These are phyloP conservation scores for Monilinia vaccinii-corymbosi DNA, from an alignment of 2,329 filamentous ascomycete species.

Conservation along the genomic window DNA sequence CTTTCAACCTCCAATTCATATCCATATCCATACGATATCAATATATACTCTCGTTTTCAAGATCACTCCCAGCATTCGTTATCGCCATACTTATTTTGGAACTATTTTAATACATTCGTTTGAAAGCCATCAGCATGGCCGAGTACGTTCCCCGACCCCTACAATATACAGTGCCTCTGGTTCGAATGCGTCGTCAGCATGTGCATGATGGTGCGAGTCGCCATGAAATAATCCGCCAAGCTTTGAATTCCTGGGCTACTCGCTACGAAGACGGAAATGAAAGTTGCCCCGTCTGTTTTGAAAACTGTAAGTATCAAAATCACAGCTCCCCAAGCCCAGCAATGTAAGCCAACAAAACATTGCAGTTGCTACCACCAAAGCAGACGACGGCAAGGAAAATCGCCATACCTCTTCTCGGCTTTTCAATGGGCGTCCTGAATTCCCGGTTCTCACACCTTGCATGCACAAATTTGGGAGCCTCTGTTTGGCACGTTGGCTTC, in stretches of 20 bases:
- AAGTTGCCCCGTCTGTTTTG: background rate
- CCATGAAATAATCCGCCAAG: rapidly evolving
- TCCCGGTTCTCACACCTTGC: background rate
- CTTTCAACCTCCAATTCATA: background rate
- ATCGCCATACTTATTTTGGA: background rate
- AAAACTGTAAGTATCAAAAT: background rate
- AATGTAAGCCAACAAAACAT: background rate
- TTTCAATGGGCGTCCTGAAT: background rate
- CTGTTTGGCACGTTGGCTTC: background rate
- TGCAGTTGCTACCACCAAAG: background rate
- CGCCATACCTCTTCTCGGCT: no score
- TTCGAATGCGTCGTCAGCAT: background rate
- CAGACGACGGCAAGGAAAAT: background rate
- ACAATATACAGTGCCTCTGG: background rate
- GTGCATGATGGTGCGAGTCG: background rate
- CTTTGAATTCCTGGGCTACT: background rate
- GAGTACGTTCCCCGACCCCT: background rate
- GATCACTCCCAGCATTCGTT: background rate
- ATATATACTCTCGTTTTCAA: background rate
- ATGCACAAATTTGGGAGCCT: background rate
- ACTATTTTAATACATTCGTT: no score
- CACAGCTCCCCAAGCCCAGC: background rate
- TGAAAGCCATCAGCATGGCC: background rate
- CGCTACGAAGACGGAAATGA: background rate
- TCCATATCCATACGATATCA: slow-evolving; percentile 23